phyloP scores from a whole-genome alignment of 495 filamentous ascomycete species.

The Daldinia concentrica region DNA sequence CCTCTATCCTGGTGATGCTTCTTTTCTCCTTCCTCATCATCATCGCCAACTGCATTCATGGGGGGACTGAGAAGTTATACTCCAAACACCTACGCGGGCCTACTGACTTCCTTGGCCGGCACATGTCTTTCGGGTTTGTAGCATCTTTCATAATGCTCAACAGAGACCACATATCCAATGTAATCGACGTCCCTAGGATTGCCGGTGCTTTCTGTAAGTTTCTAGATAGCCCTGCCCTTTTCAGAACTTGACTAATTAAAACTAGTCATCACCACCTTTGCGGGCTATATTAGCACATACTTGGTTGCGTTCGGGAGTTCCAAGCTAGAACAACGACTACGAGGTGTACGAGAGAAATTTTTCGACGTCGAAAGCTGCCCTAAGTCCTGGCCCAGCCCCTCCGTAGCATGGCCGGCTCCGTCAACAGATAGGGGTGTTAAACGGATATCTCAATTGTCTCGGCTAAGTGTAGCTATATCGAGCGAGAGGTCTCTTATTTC shows the following conservation, averaged over 20 bases:
- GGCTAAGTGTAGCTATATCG: conserved; percentile 27
- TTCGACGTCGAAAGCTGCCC: conserved; percentile 36
- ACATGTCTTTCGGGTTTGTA: conserved; percentile 61
- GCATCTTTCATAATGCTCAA: conserved; percentile 58
- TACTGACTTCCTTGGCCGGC: conserved; percentile 56
- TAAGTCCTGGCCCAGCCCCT: conserved; percentile 43
- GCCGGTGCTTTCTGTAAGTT: conserved; percentile 53
- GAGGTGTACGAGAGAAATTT: conserved; percentile 19
- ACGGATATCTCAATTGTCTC: conserved; percentile 28
- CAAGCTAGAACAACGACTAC: conserved; percentile 34
- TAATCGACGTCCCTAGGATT: conserved; percentile 47
- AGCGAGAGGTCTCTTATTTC: conserved; percentile 15
- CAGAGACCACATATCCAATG: conserved; percentile 47
- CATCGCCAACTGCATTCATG: conserved; percentile 31
- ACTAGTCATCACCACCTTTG: conserved; percentile 34
- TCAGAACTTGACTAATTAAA: conserved; percentile 13
- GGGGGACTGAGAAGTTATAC: conserved; percentile 45
- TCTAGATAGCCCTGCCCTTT: not conserved
- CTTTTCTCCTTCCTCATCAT: conserved; percentile 32
- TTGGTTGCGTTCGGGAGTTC: conserved; percentile 32
- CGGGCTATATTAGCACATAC: conserved; percentile 33
- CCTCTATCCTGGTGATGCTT: conserved; percentile 44
- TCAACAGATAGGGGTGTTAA: conserved; percentile 12
- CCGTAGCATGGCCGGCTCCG: conserved; percentile 40
- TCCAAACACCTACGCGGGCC: conserved; percentile 47